Conservation (phyloP, 352 stramenopile species). For the Globisporangium sylvaticum region DNA sequence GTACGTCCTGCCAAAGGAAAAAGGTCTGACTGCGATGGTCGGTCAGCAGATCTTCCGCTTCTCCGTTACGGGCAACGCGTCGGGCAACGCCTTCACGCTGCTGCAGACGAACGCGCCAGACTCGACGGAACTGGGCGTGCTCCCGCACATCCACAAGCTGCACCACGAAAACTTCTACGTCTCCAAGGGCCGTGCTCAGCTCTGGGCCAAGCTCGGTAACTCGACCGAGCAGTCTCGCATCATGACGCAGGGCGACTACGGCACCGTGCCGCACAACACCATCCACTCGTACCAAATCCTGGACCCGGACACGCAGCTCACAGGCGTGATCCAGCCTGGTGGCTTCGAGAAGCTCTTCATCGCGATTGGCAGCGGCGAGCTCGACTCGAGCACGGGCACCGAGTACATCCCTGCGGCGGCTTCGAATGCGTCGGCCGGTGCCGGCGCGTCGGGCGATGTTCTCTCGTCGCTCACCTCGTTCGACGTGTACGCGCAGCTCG, state of each 20-base stretch:
- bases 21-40: slow-evolving; percentile 29
- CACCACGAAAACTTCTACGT: slow-evolving; percentile 66
- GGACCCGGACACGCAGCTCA: slow-evolving; percentile 55
- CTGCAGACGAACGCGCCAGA: slow-evolving; percentile 46
- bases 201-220: slow-evolving; percentile 38
- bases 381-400: slow-evolving; percentile 41
- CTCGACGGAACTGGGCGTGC: slow-evolving; percentile 40
- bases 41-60: slow-evolving; percentile 48
- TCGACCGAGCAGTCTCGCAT: slow-evolving; percentile 39
- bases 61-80: slow-evolving; percentile 49
- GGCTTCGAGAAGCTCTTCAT: slow-evolving; percentile 54
- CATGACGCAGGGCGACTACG: slow-evolving; percentile 49
- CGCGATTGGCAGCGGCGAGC: slow-evolving; percentile 33
- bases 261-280: slow-evolving; percentile 51
- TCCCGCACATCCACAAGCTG: slow-evolving; percentile 51
- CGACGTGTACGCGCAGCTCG: slow-evolving; percentile 44
- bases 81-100: slow-evolving; percentile 33
- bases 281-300: slow-evolving; percentile 56
- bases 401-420: slow-evolving; percentile 37
- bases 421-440: slow-evolving; percentile 24
- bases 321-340: slow-evolving; percentile 47
- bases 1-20: slow-evolving; percentile 50
- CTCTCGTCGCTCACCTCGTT: slow-evolving; percentile 40
- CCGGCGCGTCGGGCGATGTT: slow-evolving; percentile 26
- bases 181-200: slow-evolving; percentile 43